phyloP scores from a whole-genome alignment of 345 rosid genomes.

The Litchi chinensis region DNA sequence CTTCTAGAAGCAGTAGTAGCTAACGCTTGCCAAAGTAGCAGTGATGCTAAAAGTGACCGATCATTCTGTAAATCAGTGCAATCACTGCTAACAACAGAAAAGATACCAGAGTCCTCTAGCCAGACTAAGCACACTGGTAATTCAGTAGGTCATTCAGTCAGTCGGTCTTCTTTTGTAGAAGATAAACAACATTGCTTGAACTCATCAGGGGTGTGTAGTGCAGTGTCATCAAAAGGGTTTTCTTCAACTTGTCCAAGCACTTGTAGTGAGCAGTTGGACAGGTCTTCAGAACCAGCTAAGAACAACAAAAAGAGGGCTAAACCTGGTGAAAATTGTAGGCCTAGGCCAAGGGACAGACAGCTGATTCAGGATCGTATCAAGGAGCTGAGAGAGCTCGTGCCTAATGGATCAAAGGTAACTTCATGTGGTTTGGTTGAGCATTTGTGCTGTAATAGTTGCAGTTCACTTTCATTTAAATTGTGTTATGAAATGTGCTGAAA shows the following conservation, averaged over 20 bases:
- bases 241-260: slow-evolving; percentile 74
- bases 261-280: slow-evolving; percentile 66
- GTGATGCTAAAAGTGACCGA: slow-evolving; percentile 53
- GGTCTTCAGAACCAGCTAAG: slow-evolving; percentile 60
- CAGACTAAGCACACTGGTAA: slow-evolving; percentile 39
- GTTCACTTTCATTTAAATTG: slow-evolving; percentile 14
- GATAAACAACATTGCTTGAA: slow-evolving; percentile 45
- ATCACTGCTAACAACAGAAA: slow-evolving; percentile 54
- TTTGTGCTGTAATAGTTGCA: not conserved
- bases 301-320: slow-evolving; percentile 74
- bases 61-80: slow-evolving; percentile 51
- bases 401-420: slow-evolving; percentile 92
- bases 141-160: slow-evolving; percentile 53
- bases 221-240: slow-evolving; percentile 64
- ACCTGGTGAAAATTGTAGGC: slow-evolving; percentile 86
- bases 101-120: slow-evolving; percentile 50
- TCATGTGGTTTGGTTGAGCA: slow-evolving; percentile 20
- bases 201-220: slow-evolving; percentile 60
- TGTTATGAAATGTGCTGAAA: slow-evolving; percentile 29
- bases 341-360: slow-evolving; percentile 98
- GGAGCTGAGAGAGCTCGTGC: slow-evolving; percentile 96
- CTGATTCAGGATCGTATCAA: slow-evolving; percentile 95
- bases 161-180: slow-evolving; percentile 43
- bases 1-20: slow-evolving; percentile 93
- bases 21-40: slow-evolving; percentile 54